A percentile compares a stretch with the other conserved stretches of the same genome.
phyloP scores from a whole-genome alignment of 176 grass and related monocot species.

The Eremochloa ophiuroides region DNA sequence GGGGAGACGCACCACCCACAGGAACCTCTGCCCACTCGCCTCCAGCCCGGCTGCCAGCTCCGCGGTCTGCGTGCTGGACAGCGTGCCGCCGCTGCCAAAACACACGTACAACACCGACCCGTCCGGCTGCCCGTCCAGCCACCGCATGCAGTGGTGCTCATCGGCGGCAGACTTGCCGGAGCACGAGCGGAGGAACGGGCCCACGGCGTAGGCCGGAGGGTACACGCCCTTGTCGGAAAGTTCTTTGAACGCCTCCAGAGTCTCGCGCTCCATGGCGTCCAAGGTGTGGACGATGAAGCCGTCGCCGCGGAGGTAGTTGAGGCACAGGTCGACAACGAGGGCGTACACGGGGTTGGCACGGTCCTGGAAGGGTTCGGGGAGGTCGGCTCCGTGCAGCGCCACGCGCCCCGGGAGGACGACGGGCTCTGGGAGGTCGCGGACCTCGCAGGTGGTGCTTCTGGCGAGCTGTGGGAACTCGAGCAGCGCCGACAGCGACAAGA shows the following conservation, averaged over 20 bases:
- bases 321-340: neutral
- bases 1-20: constrained; percentile 44
- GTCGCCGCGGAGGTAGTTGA: constrained; percentile 18
- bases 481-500: constrained; percentile 7
- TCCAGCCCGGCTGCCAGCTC: constrained; percentile 54
- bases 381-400: constrained; percentile 28
- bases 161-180: neutral
- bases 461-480: constrained; percentile 20
- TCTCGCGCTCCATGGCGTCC: constrained; percentile 24
- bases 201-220: constrained; percentile 31
- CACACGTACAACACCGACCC: constrained; percentile 43
- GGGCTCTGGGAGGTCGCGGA: constrained; percentile 34
- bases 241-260: constrained; percentile 2
- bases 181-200: constrained; percentile 18
- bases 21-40: constrained; percentile 42
- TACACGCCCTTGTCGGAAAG: constrained; percentile 7
- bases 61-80: constrained; percentile 24
- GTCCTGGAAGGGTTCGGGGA: constrained; percentile 10
- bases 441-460: constrained; percentile 22
- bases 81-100: constrained; percentile 49
- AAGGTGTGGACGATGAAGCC: constrained; percentile 36
- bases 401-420: constrained; percentile 36
- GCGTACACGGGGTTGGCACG: neutral
- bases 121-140: constrained; percentile 50
- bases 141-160: constrained; percentile 31